phyloP scores from a whole-genome alignment of 768 basidiomycete species.

The Leccinum aurantiacum region DNA sequence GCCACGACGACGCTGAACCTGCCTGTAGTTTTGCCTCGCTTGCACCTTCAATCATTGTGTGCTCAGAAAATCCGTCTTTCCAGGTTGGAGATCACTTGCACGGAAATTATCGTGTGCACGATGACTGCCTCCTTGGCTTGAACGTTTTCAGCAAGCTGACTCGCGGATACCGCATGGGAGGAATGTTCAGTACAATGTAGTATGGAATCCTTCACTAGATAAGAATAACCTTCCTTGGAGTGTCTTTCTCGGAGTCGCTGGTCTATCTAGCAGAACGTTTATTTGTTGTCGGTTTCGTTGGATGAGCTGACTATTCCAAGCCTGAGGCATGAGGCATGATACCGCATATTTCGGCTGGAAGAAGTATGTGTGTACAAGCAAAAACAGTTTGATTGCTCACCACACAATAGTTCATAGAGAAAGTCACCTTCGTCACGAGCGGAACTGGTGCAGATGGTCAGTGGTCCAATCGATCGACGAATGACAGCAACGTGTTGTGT shows the following conservation, averaged over 20 bases:
- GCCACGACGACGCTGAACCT: conserved; percentile 37
- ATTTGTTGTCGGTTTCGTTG: background rate
- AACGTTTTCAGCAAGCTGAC: conserved; percentile 38
- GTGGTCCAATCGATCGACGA: conserved; percentile 22
- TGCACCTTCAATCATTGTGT: conserved; percentile 18
- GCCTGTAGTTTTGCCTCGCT: background rate
- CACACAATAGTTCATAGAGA: conserved; percentile 30
- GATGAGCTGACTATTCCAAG: background rate
- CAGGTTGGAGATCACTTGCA: conserved; percentile 7
- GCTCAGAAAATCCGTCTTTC: conserved; percentile 11
- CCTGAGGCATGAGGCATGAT: conserved; percentile 18
- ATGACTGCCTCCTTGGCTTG: conserved; percentile 32
- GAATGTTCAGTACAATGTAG: conserved; percentile 12
- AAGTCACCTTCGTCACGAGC: conserved; percentile 47
- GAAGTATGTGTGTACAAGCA: conserved; percentile 7
- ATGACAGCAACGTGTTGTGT: background rate
- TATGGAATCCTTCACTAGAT: background rate
- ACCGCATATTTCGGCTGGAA: conserved; percentile 17
- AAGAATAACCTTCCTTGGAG: conserved; percentile 34
- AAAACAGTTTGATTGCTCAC: background rate
- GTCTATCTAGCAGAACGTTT: conserved; percentile 22
- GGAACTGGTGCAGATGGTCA: conserved; percentile 50
- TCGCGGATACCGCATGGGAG: conserved; percentile 34
- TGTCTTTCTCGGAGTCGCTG: conserved; percentile 31
- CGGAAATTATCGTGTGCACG: conserved; percentile 31